These are phyloP conservation scores for Strobilomyces echinocephalus DNA, from an alignment of 768 basidiomycete genomes.

Conservation along the genomic window DNA sequence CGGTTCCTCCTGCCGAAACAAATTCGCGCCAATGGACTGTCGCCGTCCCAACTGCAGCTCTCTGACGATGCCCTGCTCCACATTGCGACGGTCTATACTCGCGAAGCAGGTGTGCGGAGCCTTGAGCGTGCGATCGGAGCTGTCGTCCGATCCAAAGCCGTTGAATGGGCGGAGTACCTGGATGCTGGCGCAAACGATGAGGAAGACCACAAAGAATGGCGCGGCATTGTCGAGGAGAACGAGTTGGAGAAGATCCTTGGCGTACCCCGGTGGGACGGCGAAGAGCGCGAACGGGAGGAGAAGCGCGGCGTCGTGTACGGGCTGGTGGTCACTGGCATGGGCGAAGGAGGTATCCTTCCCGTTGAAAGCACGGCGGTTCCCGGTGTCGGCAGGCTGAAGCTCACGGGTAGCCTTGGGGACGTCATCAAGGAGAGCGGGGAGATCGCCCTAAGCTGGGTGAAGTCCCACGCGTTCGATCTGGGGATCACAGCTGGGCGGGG, in stretches of 20 bases:
- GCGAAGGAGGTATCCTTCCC: conserved; percentile 79
- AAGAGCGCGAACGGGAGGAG: conserved; percentile 72
- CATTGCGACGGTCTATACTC: conserved; percentile 76
- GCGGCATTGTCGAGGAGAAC: conserved; percentile 52
- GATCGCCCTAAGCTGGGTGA: conserved; percentile 90
- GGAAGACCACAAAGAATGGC: conserved; percentile 42
- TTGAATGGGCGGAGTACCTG: conserved; percentile 77
- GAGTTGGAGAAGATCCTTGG: conserved; percentile 86
- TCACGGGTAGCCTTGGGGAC: conserved; percentile 84
- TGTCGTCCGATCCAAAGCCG: conserved; percentile 88
- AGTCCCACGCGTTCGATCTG: conserved; percentile 75
- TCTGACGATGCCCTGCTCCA: conserved; percentile 66
- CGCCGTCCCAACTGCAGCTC: conserved; percentile 54
- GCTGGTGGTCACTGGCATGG: conserved; percentile 82
- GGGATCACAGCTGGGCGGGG: conserved; percentile 65
- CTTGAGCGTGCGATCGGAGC: conserved; percentile 83
- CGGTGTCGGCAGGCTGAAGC: conserved; percentile 64
- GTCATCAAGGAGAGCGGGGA: conserved; percentile 92
- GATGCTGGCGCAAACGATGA: conserved; percentile 21
- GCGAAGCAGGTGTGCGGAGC: conserved; percentile 90
- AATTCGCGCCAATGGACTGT: conserved; percentile 70
- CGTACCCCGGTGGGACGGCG: conserved; percentile 71
- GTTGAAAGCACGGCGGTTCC: conserved; percentile 81
- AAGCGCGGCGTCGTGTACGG: conserved; percentile 78
- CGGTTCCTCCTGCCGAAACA: conserved; percentile 90